Base-by-base conservation (phyloP, 2,329 filamentous ascomycete genomes). In the Akanthomyces dipterigenus region DNA sequence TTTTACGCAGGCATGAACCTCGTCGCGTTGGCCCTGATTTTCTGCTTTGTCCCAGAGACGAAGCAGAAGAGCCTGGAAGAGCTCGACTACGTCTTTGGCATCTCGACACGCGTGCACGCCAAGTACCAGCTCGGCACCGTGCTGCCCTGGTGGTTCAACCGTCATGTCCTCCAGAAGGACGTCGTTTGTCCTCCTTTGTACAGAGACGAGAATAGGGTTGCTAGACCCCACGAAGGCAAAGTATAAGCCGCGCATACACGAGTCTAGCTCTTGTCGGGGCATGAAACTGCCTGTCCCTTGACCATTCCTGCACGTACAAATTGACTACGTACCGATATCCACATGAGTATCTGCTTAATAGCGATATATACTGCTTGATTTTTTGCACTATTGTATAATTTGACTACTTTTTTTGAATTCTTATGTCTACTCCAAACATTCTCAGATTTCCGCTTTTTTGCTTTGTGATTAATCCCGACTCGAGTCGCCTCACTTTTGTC, bases 1-100 rank as follows among this genome's bases (percentile, higher is more conserved):
- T 85, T 88, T 68, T 88, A 88, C 63, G 79, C 72, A 16, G 83
- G 74, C 0, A 73, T 88, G 8, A 89, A 89, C 64, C 65, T 87
- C 4, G 68, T 83, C 2, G 86, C 85, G 0, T 76, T 88, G 18
- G 62, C 84, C 26, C 82, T 89, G 76, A 88, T 88, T 64, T 87
- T 87, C 75, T 74, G 88, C 45, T 83, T 80, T 69, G 72, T 84
- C 0, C 82, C 81, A 1, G 82, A 84, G 68, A 83, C 81, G 4
- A 84, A 82, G 71, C 70, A 63, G 42, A 63, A 61, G 3, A 46
- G 57, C 14, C 4, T 50, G 11, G 76, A 77, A 59, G 76, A 78
- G 63, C 68, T 76, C 3, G 75, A 76, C 53, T 73, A 72, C 57
- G 69, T 76, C 20, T 77, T 77, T 62, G 69, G 68, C 1, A 69